Base-by-base conservation (phyloP, 352 stramenopile species). In the Lagenidium giganteum region DNA sequence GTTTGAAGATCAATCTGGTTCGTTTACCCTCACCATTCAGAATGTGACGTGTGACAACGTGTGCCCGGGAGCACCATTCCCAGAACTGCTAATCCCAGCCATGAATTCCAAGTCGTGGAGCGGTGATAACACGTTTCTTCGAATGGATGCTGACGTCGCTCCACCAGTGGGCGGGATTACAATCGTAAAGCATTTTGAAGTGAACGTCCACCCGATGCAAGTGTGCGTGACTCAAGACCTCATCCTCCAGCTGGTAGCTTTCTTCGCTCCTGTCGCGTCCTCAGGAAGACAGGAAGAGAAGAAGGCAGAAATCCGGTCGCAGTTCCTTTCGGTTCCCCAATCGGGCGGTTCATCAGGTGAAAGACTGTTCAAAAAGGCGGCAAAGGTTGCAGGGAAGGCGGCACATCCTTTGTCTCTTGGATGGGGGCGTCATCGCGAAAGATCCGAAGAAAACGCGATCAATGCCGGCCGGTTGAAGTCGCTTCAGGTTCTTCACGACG, bases 151-250 rank as follows among this genome's bases (percentile, higher is more conserved):
- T 9, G 81, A 92, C 38, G 69, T 91, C 14, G 62, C 68, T n/a
- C 65, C 71, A 24, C 74, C 81, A 8, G 62, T 86, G 2, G 51
- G 58, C 22, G 70, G 58, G 1, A 73, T 80, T 25, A 81, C 68
- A 14, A 43, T 93, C 22, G 61, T 93, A 8, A 70, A 88, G 29
- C 82, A 91, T 62, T 90, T 92, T 51, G 79, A 92, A 54, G 53
- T 94, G 22, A 94, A 94, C 25, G 69, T 91, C 2, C 77, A 89
- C 32, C 82, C 82, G 4, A 67, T 94, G n/a, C 77, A 94, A 52
- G 67, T 94, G 23, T 91, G 77, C 40, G 61, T 94, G 32, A 88
- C 81, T 2, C 77, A 90, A 13, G 76, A 91, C 22, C 60, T 87
- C 11, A 78, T 94, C 23, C 49, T 87, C 14, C 78, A 90, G 32